phyloP scores from a whole-genome alignment of 2,329 filamentous ascomycete genomes.

The Ophioceras dolichostomum region DNA sequence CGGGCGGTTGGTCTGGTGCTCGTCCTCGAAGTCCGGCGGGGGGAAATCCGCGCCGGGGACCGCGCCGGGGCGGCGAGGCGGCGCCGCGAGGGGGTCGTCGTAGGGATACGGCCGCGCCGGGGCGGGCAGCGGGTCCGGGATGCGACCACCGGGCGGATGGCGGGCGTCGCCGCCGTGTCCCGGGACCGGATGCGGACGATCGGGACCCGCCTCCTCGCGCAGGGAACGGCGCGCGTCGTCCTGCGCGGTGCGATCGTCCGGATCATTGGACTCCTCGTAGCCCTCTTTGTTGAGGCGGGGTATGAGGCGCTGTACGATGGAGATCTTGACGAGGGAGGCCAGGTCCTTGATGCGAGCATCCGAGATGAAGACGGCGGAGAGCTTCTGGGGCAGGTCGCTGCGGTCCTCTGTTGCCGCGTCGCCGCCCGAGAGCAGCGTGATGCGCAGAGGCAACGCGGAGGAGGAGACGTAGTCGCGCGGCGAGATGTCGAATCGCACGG shows the following conservation, averaged over 20 bases:
- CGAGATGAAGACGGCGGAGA: conserved; percentile 61
- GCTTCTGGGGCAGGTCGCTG: conserved; percentile 30
- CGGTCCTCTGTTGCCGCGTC: conserved; percentile 32
- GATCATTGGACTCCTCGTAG: conserved; percentile 37
- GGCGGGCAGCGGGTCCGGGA: conserved; percentile 38
- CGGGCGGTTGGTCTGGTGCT: conserved; percentile 68
- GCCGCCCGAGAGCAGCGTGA: conserved; percentile 25
- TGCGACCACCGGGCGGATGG: conserved; percentile 21
- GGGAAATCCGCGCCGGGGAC: conserved; percentile 63
- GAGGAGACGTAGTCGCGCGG: conserved; percentile 64
- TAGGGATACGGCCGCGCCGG: conserved; percentile 55
- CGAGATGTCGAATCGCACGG: conserved; percentile 62
- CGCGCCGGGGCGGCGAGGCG: conserved; percentile 25
- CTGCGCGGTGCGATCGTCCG: conserved; percentile 25
- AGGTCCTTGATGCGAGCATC: conserved; percentile 55
- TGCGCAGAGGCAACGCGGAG: conserved; percentile 41
- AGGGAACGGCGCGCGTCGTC: conserved; percentile 26
- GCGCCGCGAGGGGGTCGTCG: conserved; percentile 50
- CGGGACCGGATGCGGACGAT: conserved; percentile 26
- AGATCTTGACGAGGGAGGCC: conserved; percentile 58
- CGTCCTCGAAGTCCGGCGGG: conserved; percentile 87
- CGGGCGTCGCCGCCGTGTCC: conserved; percentile 8
- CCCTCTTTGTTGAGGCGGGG: conserved; percentile 67
- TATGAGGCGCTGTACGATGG: conserved; percentile 74
- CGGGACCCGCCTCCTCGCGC: too few relatives aligned